Conservation (phyloP, 495 filamentous ascomycete genomes). For the Penicillium waksmanii region DNA sequence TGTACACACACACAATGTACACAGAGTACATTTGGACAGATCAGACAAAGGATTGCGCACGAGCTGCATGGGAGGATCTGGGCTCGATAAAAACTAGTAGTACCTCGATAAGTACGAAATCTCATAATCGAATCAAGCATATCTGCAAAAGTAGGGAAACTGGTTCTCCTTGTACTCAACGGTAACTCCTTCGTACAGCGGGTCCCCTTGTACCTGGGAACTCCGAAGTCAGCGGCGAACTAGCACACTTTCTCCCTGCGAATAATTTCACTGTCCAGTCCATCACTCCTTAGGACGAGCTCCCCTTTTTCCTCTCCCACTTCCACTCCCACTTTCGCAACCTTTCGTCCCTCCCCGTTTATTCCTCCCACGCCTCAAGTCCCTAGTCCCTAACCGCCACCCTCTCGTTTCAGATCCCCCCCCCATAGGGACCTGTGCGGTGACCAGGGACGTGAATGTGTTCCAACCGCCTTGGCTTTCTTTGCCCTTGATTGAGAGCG, state of each 20-base stretch:
- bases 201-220: constrained; percentile 20
- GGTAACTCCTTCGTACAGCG: not conserved
- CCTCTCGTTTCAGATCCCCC: constrained; percentile 27
- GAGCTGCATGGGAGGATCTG: not conserved
- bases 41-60: constrained; percentile 2
- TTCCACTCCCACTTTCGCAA: not conserved
- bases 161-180: not conserved
- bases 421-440: constrained; percentile 17
- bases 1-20: not conserved
- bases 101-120: no score
- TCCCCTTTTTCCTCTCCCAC: constrained; percentile 1
- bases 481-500: not conserved
- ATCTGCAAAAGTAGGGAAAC: no score
- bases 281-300: constrained; percentile 37
- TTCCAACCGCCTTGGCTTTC: not conserved
- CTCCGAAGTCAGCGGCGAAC: constrained; percentile 20
- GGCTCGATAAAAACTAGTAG: not conserved
- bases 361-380: not conserved
- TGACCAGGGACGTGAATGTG: constrained; percentile 13
- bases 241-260: constrained; percentile 25
- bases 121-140: no score
- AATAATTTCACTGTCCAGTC: constrained; percentile 22
- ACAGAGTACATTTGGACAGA: not conserved
- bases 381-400: constrained; percentile 4
- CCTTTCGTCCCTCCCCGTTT: constrained; percentile 13